Percentiles rank a stretch among this genome's conserved stretches.
Evolutionary conservation across 2,329 filamentous ascomycete genomes (phyloP).

Genomic region (Sclerotinia glacialis): DNA sequence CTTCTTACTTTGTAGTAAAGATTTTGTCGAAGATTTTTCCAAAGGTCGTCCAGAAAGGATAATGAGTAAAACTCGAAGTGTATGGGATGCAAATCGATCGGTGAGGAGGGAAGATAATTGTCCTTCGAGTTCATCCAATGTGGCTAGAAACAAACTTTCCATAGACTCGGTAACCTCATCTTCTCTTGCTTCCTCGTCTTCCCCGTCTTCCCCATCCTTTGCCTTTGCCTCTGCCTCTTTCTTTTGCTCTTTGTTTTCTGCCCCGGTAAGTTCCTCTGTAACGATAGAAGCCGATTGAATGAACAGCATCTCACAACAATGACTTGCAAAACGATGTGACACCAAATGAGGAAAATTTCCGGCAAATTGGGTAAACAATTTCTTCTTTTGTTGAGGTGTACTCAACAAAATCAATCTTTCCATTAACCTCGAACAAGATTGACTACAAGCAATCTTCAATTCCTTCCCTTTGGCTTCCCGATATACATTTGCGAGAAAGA

Average conservation of each 20-base stretch:
- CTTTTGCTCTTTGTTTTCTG: conserved; percentile 44
- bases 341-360: conserved; percentile 86
- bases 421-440: conserved; percentile 90
- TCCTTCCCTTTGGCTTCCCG: conserved; percentile 87
- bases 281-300: conserved; percentile 76
- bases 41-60: conserved; percentile 82
- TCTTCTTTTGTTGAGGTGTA: conserved; percentile 75
- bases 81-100: conserved; percentile 86
- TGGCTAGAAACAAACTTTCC: conserved; percentile 80
- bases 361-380: conserved; percentile 78
- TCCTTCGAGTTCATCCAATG: conserved; percentile 83
- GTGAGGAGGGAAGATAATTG: conserved; percentile 78
- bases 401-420: conserved; percentile 86
- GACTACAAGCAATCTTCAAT: conserved; percentile 91
- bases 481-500: conserved; percentile 80
- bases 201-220: too few species aligned
- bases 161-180: conserved; percentile 54
- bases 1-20: conserved; percentile 83
- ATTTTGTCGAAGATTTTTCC: conserved; percentile 64
- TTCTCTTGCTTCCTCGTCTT: conserved; percentile 47
- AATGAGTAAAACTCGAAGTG: conserved; percentile 78
- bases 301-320: conserved; percentile 95
- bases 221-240: conserved; percentile 53
- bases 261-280: conserved; percentile 63
- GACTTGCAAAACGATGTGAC: conserved; percentile 93